These are phyloP conservation scores for Penicillium sumatraense DNA, from an alignment of 2,329 filamentous ascomycete genomes.

Conservation along the genomic window DNA sequence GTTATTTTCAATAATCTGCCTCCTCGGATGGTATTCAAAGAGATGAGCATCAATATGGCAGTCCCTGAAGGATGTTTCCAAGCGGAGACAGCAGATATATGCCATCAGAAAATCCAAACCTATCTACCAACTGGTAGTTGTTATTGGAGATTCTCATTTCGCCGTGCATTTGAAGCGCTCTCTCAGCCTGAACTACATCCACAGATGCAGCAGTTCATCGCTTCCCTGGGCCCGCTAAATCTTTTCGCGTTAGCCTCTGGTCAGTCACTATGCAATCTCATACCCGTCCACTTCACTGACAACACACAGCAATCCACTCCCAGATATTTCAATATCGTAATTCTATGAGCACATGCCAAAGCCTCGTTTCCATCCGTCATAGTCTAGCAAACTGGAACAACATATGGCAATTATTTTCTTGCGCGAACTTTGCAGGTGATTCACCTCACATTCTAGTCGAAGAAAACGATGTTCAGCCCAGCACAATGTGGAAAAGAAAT, in stretches of 20 bases:
- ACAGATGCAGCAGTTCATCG: constrained; percentile 14
- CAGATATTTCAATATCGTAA: constrained; percentile 45
- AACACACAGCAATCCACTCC: constrained; percentile 24
- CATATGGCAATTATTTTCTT: constrained; percentile 26
- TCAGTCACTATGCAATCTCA: not conserved
- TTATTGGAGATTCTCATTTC: constrained; percentile 26
- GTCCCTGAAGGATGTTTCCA: constrained; percentile 45
- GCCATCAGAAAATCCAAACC: constrained; percentile 24
- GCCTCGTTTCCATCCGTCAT: constrained; percentile 36
- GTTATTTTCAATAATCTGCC: constrained; percentile 49
- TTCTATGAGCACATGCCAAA: constrained; percentile 31
- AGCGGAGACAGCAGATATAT: constrained; percentile 33
- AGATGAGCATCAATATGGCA: constrained; percentile 44
- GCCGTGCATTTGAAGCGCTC: constrained; percentile 24
- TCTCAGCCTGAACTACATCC: constrained; percentile 17
- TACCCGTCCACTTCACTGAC: not conserved
- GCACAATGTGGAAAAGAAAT: constrained; percentile 40
- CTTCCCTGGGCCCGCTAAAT: constrained; percentile 29
- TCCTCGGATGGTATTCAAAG: constrained; percentile 46
- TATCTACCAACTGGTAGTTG: constrained; percentile 17
- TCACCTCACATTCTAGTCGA: constrained; percentile 16
- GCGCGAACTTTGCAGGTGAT: not conserved
- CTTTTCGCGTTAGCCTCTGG: constrained; percentile 33
- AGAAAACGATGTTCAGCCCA: constrained; percentile 16
- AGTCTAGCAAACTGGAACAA: constrained; percentile 30